Evolutionary conservation across 805 yeast genomes (phyloP), one percentile per base, ranked within the genome.

Genomic region (Saturnispora galanensis): DNA sequence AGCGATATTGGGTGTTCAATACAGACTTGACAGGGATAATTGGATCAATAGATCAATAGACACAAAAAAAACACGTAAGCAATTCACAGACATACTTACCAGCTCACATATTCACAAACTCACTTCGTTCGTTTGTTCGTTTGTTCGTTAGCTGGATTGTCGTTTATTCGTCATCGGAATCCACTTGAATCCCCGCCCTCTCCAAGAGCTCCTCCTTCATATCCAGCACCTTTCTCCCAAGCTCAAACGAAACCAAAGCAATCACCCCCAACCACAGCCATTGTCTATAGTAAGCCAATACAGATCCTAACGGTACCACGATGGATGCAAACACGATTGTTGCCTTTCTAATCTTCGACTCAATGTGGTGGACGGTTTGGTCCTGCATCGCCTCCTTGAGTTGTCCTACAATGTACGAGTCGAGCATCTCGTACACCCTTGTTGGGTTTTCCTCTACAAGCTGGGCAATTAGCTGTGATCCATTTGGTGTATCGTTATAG

Each of bases 401-500:
- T 21, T 35, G 39, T 10, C 44, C 44, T 3, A 41, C 31, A 8
- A 41, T 41, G 21, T 41, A 41, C 7, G 26, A 16, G 15, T 41
- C 44, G 4, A 41, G 10, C 9, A 41, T 12, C 5, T 18, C 28
- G 10, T 35, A 41, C 5, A 41, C 29, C 8, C 17, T 10, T 28
- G 35, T 12, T 7, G 44, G 26, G 30, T 31, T 17, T 35, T 30
- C 17, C 18, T 29, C 28, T 17, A 90, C 73, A 45, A 89, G 84
- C 57, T 81, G 73, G 39, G 78, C 80, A 21, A 21, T 21, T 2
- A 21, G 26, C 26, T 21, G 26, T 5, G 26, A 21, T 36, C 81
- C 81, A 52, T 68, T 66, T 3, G 97, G 97, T 62, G 90, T 97
- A 38, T 74, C 77, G n/a, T 76, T 70, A 45, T 82, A 69, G 62